Evolutionary conservation across 1,284 basidiomycete genomes (phyloP).

Genomic region (Agaricales sp.): DNA sequence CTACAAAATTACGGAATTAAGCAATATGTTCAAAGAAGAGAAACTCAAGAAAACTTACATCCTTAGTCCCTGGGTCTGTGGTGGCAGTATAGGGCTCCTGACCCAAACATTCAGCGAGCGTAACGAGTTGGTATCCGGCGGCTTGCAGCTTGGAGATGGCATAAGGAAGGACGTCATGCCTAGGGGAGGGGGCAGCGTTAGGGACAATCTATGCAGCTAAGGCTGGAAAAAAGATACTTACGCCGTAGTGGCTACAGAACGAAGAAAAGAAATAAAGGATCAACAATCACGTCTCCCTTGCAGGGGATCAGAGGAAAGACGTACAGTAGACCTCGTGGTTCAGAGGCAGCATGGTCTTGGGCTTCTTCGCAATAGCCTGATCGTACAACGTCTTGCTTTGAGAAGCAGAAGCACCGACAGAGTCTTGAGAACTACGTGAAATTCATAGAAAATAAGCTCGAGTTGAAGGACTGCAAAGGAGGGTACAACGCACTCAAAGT

Average conservation of each 20-base stretch:
- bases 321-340: background rate
- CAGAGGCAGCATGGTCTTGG: background rate
- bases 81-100: background rate
- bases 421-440: background rate
- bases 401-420: background rate
- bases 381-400: background rate
- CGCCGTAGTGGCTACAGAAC: too few relatives aligned
- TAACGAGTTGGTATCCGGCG: slow-evolving; percentile 5
- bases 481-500: slow-evolving; percentile 13
- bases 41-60: background rate
- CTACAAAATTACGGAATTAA: background rate
- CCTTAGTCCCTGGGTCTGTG: background rate
- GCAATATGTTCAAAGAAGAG: background rate
- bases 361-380: background rate
- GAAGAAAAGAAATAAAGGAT: too few relatives aligned
- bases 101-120: slow-evolving; percentile 5
- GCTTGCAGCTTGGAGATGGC: slow-evolving; percentile 4
- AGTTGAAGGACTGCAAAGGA: background rate
- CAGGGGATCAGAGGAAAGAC: too few relatives aligned
- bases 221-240: too few relatives aligned
- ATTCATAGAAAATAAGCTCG: background rate
- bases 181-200: too few relatives aligned
- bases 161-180: slow-evolving; percentile 1
- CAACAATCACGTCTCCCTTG: too few relatives aligned
- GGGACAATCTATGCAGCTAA: too few relatives aligned